These are phyloP conservation scores for Fusarium brachygibbosum DNA, from an alignment of 2,329 filamentous ascomycete genomes.

Conservation along the genomic window DNA sequence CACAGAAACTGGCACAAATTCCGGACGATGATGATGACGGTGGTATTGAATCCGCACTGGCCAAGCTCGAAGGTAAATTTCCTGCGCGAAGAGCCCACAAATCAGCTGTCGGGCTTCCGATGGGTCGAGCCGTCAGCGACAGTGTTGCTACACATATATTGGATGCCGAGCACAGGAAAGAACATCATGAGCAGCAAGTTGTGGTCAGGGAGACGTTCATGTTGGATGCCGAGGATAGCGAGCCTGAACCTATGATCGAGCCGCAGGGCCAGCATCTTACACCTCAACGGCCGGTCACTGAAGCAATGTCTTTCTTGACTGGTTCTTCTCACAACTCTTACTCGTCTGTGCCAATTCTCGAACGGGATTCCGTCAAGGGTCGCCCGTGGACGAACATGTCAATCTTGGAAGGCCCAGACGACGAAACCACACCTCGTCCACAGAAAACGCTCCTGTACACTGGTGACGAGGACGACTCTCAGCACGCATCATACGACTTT, in stretches of 20 bases:
- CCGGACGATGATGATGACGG: slow-evolving; percentile 87
- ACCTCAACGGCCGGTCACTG: slow-evolving; percentile 50
- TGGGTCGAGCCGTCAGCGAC: slow-evolving; percentile 37
- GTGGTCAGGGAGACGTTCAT: slow-evolving; percentile 59
- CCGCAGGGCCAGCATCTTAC: slow-evolving; percentile 37
- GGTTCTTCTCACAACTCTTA: slow-evolving; percentile 80
- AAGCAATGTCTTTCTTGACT: slow-evolving; percentile 64
- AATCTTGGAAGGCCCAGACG: slow-evolving; percentile 64
- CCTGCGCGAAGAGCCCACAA: slow-evolving; percentile 64
- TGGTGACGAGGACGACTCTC: slow-evolving; percentile 44
- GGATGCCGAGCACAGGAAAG: slow-evolving; percentile 58
- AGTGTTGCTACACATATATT: slow-evolving; percentile 45
- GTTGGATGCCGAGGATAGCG: slow-evolving; percentile 44
- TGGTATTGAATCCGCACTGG: slow-evolving; percentile 89
- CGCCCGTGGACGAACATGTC: slow-evolving; percentile 69
- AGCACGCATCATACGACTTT: slow-evolving; percentile 66
- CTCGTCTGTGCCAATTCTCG: slow-evolving; percentile 80
- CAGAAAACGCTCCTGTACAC: slow-evolving; percentile 38
- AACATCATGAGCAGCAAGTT: slow-evolving; percentile 62
- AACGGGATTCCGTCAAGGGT: slow-evolving; percentile 71
- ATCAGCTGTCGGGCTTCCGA: slow-evolving; percentile 53
- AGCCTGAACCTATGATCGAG: slow-evolving; percentile 41
- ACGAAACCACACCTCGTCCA: slow-evolving; percentile 49
- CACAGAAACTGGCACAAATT: slow-evolving; percentile 87
- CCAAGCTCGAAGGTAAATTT: slow-evolving; percentile 92